A percentile compares a stretch with the other conserved stretches of the same genome.
Evolutionary conservation across 257 asterid species (phyloP).

Genomic region (Capsicum pubescens): DNA sequence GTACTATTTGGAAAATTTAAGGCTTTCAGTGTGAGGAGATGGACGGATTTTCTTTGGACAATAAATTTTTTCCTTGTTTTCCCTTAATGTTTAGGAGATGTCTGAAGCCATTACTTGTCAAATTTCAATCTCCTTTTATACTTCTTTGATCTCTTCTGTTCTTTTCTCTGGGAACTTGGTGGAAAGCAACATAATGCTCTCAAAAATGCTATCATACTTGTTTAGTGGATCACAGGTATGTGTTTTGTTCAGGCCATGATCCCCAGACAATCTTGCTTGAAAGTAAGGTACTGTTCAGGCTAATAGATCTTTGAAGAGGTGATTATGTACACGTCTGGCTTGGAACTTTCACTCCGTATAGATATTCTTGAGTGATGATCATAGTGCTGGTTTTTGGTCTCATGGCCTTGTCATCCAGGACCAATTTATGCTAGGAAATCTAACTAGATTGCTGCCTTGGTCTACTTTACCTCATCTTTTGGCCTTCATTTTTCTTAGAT

Average conservation of each 20-base stretch:
- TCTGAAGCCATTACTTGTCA: not conserved
- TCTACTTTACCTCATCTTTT: conserved; percentile 2
- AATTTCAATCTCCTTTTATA: not conserved
- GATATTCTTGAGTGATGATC: not conserved
- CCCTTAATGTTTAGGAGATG: conserved; percentile 8
- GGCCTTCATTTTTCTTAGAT: not conserved
- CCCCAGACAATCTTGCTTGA: not conserved
- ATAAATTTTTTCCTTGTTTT: not conserved
- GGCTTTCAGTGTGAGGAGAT: conserved; percentile 16
- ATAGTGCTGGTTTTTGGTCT: not conserved
- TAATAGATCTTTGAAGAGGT: conserved; percentile 5
- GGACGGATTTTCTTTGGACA: not conserved
- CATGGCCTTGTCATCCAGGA: not conserved
- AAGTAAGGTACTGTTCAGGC: conserved; percentile 13
- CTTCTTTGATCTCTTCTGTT: not conserved
- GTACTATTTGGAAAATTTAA: not conserved
- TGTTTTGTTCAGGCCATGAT: conserved; percentile 14
- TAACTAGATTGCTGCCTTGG: conserved; percentile 4
- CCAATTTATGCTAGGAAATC: conserved; percentile 14
- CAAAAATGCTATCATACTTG: not conserved
- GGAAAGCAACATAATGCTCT: not conserved
- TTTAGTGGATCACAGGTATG: conserved; percentile 4
- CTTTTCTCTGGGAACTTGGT: conserved; percentile 6
- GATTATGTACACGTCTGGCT: not conserved
- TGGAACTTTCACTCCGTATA: not conserved